Base-by-base conservation (phyloP, 352 stramenopile genomes). In the Nothophytophthora sp. region DNA sequence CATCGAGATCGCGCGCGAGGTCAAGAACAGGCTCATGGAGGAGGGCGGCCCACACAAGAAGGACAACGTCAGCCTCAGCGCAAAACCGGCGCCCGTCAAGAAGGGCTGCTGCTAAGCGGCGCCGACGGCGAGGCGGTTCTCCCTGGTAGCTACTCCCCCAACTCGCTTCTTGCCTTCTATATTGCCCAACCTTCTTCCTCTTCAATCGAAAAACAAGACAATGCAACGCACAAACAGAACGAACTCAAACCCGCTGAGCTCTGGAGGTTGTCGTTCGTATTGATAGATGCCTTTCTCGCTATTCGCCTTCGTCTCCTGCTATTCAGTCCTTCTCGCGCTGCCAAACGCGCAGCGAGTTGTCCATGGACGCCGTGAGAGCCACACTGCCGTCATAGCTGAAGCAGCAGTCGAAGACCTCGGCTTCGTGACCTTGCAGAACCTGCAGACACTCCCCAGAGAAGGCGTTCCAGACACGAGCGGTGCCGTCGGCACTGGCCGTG, bases 11-110 rank as follows among this genome's bases (percentile, higher is more conserved):
- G 85, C 85, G 43, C 85, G 84, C 44, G 85, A 95, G 70, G 85
- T 95, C 23, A 95, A 95, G 76, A 92, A 90, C 70, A 74, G 85
- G 46, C 71, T 95, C 58, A 92, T 92, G 83, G 83, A 93, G 60
- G 85, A 95, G 67, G 85, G 85, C 47, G 81, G 85, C 5, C 73
- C 85, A 23, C 79, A 92, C 64, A 95, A 95, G 76, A 90, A 92
- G 47, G 83, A 90, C 29, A 79, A 53, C 50, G 78, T 95, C 54
- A 95, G 92, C 67, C 65, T 95, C 44, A 86, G 55, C 43, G 68
- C 79, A 70, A 92, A 92, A 65, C 60, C 82, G 9, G 63, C 77
- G 56, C 73, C 72, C 33, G 61, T 63, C 34, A 93, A 95, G 78
- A 94, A 94, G 62, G 79, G 81, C 49, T 95, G 85, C 66, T 95